These are phyloP conservation scores for Tetrastigma voinierianum DNA, from an alignment of 164 flowering plant species.

Conservation along the genomic window DNA sequence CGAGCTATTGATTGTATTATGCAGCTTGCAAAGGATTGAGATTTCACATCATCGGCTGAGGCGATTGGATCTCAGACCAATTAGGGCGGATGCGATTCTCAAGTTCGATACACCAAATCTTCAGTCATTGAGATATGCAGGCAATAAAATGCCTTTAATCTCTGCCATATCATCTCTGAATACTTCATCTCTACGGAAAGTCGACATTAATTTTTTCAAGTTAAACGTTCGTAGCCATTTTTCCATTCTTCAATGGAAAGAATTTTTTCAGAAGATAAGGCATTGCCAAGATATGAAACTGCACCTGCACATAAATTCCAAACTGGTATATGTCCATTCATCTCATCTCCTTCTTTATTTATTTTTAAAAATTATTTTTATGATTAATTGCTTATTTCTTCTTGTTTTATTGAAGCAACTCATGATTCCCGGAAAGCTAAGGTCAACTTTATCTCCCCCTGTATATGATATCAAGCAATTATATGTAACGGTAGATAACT, in stretches of 20 bases:
- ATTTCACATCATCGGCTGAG: conserved; percentile 19
- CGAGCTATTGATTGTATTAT: conserved; percentile 25
- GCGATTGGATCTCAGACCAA: conserved; percentile 15
- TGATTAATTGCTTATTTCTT: too few relatives aligned
- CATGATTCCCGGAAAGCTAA: too few relatives aligned
- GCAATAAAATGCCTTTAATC: conserved; percentile 21
- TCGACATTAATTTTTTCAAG: conserved; percentile 13
- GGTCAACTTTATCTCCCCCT: too few relatives aligned
- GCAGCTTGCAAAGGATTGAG: conserved; percentile 14
- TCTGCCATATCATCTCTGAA: conserved; percentile 1
- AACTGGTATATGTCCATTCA: too few relatives aligned
- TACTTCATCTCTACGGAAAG: conserved; percentile 17
- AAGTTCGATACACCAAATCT: conserved; percentile 24
- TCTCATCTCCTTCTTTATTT: too few relatives aligned
- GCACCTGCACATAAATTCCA: too few relatives aligned
- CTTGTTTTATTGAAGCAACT: too few relatives aligned
- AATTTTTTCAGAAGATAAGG: conserved; percentile 5
- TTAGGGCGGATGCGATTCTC: neutral
- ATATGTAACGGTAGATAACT: too few relatives aligned
- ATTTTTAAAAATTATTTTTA: too few relatives aligned
- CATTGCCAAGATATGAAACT: too few relatives aligned
- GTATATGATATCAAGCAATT: too few relatives aligned
- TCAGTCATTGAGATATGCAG: conserved; percentile 21
- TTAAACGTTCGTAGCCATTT: neutral
- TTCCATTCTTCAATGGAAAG: conserved; percentile 2